A percentile compares a stretch with the other conserved stretches of the same genome.
These are phyloP conservation scores for Penicillium sp. DNA, from an alignment of 2,329 filamentous ascomycete species.

Conservation along the genomic window DNA sequence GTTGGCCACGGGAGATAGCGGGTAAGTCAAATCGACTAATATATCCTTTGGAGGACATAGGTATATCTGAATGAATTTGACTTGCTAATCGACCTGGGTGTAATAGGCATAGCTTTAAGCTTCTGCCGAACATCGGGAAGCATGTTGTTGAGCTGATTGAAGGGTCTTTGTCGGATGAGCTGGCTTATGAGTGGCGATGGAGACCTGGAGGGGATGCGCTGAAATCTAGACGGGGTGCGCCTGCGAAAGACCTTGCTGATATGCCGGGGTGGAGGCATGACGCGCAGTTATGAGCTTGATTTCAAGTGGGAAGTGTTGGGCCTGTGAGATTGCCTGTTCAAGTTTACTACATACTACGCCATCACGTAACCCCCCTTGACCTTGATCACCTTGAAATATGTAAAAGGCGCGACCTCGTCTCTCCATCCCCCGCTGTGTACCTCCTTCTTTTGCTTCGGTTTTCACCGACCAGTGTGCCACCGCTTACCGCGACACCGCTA, in stretches of 20 bases:
- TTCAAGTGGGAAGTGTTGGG: too few relatives aligned
- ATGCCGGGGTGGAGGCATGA: conserved; percentile 47
- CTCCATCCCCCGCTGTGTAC: too few relatives aligned
- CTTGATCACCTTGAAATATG: too few relatives aligned
- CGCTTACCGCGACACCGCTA: too few relatives aligned
- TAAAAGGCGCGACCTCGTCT: too few relatives aligned
- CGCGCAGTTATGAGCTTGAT: conserved; percentile 8
- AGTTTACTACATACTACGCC: too few relatives aligned
- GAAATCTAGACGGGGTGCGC: conserved; percentile 42
- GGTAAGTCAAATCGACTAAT: conserved; percentile 33
- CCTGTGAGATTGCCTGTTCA: too few relatives aligned
- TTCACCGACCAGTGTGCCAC: too few relatives aligned
- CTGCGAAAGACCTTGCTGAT: conserved; percentile 47
- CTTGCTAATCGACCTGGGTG: background rate
- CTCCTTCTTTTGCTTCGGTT: too few relatives aligned
- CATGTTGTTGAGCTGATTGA: conserved; percentile 50
- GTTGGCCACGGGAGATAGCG: conserved; percentile 50
- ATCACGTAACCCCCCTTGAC: too few relatives aligned
- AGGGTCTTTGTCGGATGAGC: conserved; percentile 38
- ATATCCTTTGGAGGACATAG: too few relatives aligned
- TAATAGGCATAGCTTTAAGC: conserved; percentile 47
- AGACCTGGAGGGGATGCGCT: conserved; percentile 48
- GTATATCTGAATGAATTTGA: background rate
- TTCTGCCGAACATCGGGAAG: conserved; percentile 49
- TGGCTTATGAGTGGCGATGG: conserved; percentile 48